A percentile compares a stretch with the other conserved stretches of the same genome.
phyloP scores from a whole-genome alignment of 768 basidiomycete genomes.

The Agrocybe pediades region DNA sequence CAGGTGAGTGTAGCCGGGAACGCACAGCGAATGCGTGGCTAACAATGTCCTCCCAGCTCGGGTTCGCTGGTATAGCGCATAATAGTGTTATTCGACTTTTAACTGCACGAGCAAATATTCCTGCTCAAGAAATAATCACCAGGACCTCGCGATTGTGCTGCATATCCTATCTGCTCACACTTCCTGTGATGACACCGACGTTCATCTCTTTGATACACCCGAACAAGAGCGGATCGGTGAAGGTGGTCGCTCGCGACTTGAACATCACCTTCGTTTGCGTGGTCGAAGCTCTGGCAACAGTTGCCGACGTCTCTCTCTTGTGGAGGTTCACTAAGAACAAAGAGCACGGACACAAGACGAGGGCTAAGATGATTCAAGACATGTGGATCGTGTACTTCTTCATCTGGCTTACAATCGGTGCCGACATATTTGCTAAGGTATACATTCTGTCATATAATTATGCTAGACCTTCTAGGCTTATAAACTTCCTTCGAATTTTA shows the following conservation, averaged over 20 bases:
- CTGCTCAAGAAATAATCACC: conserved; percentile 4
- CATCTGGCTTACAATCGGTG: conserved; percentile 10
- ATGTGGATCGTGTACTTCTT: conserved; percentile 15
- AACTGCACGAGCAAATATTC: conserved; percentile 6
- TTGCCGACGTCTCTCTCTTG: conserved; percentile 7
- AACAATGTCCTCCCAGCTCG: conserved; percentile 2
- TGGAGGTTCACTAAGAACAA: conserved; percentile 9
- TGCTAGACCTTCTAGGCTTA: neutral
- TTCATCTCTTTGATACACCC: conserved; percentile 11
- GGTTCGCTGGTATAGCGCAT: conserved; percentile 13
- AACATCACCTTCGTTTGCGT: conserved; percentile 15
- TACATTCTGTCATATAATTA: neutral
- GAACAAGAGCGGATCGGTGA: conserved; percentile 4
- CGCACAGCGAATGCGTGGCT: neutral
- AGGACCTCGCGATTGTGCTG: conserved; percentile 8
- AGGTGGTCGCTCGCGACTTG: conserved; percentile 11
- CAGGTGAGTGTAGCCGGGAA: too few species aligned
- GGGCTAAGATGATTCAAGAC: conserved; percentile 13
- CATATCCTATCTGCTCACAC: conserved; percentile 10
- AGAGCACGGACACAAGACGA: conserved; percentile 7
- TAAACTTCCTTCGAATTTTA: neutral
- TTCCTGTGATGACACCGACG: conserved; percentile 12
- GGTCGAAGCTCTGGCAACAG: conserved; percentile 11
- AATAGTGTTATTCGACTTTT: conserved; percentile 11
- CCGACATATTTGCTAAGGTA: conserved; percentile 12